Conservation (phyloP, 495 filamentous ascomycete genomes). For the Penicillium paxilli region DNA sequence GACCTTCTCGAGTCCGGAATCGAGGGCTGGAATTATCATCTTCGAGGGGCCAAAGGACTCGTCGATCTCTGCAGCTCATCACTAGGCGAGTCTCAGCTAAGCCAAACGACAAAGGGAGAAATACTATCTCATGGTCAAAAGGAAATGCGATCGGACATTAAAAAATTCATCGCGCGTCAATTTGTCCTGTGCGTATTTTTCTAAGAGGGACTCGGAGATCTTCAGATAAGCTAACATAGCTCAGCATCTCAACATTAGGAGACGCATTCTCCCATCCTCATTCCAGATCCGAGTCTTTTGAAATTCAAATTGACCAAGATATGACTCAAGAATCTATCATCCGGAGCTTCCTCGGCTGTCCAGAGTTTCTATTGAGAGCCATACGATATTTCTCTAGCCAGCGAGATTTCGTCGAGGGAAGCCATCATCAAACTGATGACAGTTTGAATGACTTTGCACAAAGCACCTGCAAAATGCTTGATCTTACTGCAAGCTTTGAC, state of each 20-base stretch:
- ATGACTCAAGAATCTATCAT: conserved; percentile 17
- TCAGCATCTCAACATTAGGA: background rate
- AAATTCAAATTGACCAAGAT: background rate
- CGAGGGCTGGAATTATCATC: conserved; percentile 49
- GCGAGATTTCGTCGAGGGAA: conserved; percentile 16
- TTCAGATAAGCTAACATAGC: background rate
- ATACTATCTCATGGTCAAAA: background rate
- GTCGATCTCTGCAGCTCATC: conserved; percentile 28
- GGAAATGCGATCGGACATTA: background rate
- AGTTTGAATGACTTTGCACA: background rate
- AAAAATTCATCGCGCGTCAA: background rate
- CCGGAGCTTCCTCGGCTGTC: conserved; percentile 27
- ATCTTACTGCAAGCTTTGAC: background rate
- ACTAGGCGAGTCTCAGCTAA: background rate
- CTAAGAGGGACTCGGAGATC: background rate
- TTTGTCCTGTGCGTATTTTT: background rate
- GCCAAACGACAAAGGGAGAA: background rate
- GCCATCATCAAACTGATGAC: conserved; percentile 25
- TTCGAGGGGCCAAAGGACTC: conserved; percentile 15
- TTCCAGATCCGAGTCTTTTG: background rate
- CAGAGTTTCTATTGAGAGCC: conserved; percentile 16
- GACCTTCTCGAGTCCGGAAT: conserved; percentile 51
- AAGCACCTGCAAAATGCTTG: background rate
- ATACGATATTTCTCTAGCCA: conserved; percentile 23
- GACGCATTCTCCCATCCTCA: background rate